These are phyloP conservation scores for Saccharomycopsis schoenii DNA, from an alignment of 805 yeast genomes.

Conservation along the genomic window DNA sequence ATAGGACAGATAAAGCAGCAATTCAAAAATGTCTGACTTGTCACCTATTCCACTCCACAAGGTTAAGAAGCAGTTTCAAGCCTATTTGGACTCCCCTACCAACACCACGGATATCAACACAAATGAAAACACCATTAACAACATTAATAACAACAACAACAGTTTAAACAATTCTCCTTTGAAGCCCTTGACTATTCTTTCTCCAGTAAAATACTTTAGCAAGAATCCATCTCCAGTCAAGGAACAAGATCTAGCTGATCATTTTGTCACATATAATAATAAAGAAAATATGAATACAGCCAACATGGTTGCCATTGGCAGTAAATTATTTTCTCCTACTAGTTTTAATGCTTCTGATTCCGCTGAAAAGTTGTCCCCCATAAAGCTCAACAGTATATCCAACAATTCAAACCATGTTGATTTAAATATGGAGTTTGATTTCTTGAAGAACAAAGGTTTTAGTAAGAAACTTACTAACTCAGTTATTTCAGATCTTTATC, in stretches of 20 bases:
- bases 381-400: neutral
- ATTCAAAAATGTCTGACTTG: conserved; percentile 11
- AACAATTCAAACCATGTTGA: neutral
- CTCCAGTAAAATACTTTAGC: conserved; percentile 3
- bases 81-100: conserved; percentile 2
- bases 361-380: neutral
- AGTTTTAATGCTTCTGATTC: neutral
- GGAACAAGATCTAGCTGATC: neutral
- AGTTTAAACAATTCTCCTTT: conserved; percentile 5
- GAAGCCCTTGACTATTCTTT: neutral
- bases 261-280: neutral
- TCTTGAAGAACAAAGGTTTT: conserved; percentile 31
- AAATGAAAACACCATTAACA: neutral
- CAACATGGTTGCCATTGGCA: neutral
- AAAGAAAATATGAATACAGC: neutral
- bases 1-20: neutral
- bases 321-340: neutral
- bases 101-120: neutral
- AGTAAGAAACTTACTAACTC: conserved; percentile 31
- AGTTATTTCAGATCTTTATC: conserved; percentile 29
- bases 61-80: conserved; percentile 13
- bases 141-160: neutral
- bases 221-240: neutral
- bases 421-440: neutral
- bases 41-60: conserved; percentile 18